Evolutionary conservation across 2,329 filamentous ascomycete genomes (phyloP), one percentile per base, ranked within the genome.

Genomic region (Aspergillus luchuensis): DNA sequence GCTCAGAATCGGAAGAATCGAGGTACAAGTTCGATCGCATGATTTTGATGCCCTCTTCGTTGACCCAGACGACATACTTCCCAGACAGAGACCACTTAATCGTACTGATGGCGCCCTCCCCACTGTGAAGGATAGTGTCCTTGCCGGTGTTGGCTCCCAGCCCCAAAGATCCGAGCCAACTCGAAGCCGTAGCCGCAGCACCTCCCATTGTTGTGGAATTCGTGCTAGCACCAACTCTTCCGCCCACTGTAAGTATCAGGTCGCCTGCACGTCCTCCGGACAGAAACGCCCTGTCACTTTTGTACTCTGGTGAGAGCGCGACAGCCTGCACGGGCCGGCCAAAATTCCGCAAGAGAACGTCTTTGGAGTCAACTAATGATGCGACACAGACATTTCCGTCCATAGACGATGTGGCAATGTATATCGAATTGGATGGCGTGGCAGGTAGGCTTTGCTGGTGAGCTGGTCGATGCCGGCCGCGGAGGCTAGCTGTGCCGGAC

Each of bases 31-130:
- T 91, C 4, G 92, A 92, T 39, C 95, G 87, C 93, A 98, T 98
- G 62, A 99, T 95, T 75, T 97, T 97, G 73, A 98, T 96, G 4
- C 95, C 95, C 70, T 96, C 90, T 76, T 99, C 95, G 71, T 98
- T 99, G 43, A 96, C 84, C 95, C 95, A 99, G 0, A 89, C 91
- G 1, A 97, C 90, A 71, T 93, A 98, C 77, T 90, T 95, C 0
- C 95, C 94, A 0, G 92, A 94, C 43, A 94, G 75, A 0, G 94
- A 98, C 92, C 94, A 99, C 75, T 96, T 94, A 71, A 99, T 95
- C 3, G 89, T 90, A 73, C 87, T 94, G 64, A 99, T 95, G 2
- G 88, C 87, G 3, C 95, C 95, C 78, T 99, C 96, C 2, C 95
- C 95, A 7, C 91, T 92, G 72, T 99, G 95, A 50, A 98, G 77